Conservation (phyloP, 192 early-diverging fungal species). For the Rhizoclosmatium globosum region DNA sequence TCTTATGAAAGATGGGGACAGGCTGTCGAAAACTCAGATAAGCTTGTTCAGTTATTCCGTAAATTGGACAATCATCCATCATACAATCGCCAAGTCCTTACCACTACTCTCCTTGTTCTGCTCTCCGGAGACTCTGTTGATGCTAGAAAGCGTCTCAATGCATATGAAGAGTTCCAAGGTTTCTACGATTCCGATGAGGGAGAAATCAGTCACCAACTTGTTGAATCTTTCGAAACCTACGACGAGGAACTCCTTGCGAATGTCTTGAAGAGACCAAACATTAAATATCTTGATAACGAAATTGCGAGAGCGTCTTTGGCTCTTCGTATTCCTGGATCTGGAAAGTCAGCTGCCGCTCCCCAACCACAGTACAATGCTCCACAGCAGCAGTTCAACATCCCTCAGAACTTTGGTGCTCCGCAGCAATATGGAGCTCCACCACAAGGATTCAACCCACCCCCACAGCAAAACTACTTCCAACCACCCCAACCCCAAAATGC, state of each 20-base stretch:
- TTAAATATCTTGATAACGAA: constrained; percentile 77
- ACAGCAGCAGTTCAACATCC: not conserved
- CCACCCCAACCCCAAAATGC: not conserved
- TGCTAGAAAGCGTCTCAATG: constrained; percentile 67
- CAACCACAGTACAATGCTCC: not conserved
- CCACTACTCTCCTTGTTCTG: constrained; percentile 70
- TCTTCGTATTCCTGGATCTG: constrained; percentile 36
- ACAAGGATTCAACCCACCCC: not conserved
- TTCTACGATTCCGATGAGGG: constrained; percentile 74
- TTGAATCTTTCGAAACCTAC: constrained; percentile 71
- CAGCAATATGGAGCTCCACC: not conserved
- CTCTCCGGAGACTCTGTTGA: constrained; percentile 78
- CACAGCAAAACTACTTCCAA: not conserved
- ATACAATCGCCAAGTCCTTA: constrained; percentile 70
- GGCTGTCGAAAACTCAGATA: constrained; percentile 64
- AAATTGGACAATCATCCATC: constrained; percentile 63
- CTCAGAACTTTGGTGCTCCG: not conserved
- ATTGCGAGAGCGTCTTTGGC: constrained; percentile 19
- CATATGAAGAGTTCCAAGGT: constrained; percentile 63
- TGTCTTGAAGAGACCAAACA: constrained; percentile 58
- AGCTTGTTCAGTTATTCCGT: constrained; percentile 57
- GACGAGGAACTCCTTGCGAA: constrained; percentile 67
- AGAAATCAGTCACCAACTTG: constrained; percentile 60
- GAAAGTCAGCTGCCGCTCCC: not conserved
- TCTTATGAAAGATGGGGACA: constrained; percentile 60